Conservation (phyloP, 192 early-diverging fungal genomes). For the Gigaspora rosea region DNA sequence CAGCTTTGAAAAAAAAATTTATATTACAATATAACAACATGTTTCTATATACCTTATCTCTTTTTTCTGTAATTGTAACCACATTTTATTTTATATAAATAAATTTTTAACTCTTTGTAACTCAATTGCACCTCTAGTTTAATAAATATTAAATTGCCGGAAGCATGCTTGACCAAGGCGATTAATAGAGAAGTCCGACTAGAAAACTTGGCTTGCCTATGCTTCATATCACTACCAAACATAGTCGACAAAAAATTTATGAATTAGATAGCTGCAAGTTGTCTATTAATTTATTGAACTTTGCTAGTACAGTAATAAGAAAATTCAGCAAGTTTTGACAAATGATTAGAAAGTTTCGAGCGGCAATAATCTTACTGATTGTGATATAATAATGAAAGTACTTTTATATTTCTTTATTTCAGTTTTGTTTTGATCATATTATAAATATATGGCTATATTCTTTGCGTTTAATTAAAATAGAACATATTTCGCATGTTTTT, state of each 20-base stretch:
- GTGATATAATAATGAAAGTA: too few species aligned
- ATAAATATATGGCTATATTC: too few species aligned
- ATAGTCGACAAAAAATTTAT: constrained; percentile 58
- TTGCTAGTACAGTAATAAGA: constrained; percentile 8
- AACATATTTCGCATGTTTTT: constrained; percentile 8
- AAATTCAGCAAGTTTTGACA: constrained; percentile 17
- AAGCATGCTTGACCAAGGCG: constrained; percentile 45
- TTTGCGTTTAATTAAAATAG: not conserved
- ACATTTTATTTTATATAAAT: too few species aligned
- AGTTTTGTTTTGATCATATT: too few species aligned
- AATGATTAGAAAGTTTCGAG: not conserved
- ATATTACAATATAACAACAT: too few species aligned
- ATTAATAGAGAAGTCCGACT: constrained; percentile 39
- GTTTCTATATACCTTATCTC: too few species aligned
- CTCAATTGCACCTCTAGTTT: too few species aligned
- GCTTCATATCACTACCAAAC: constrained; percentile 58
- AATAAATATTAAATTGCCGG: not conserved
- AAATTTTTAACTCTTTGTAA: too few species aligned
- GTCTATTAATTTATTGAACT: constrained; percentile 20
- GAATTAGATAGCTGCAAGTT: constrained; percentile 37
- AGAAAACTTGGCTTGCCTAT: constrained; percentile 66
- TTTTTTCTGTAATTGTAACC: too few species aligned
- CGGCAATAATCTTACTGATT: not conserved
- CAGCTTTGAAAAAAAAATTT: too few species aligned
- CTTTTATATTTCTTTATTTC: too few species aligned